Conservation (phyloP, 805 yeast species). For the Cyberlindnera mississippiensis region DNA sequence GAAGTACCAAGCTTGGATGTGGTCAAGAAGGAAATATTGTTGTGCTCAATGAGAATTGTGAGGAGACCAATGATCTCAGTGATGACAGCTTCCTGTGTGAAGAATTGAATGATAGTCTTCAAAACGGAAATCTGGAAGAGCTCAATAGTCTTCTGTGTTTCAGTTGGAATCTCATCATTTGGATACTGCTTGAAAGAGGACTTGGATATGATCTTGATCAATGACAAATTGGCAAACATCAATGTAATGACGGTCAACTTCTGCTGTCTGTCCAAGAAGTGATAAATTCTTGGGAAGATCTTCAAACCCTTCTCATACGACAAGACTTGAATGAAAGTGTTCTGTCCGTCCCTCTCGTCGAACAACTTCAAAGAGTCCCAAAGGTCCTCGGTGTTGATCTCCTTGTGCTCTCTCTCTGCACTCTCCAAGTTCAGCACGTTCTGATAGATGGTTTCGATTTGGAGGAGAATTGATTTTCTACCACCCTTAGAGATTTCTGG, state of each 20-base stretch:
- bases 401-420: conserved; percentile 52
- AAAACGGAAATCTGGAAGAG: conserved; percentile 76
- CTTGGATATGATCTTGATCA: conserved; percentile 69
- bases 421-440: conserved; percentile 79
- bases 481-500: conserved; percentile 28
- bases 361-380: conserved; percentile 79
- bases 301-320: conserved; percentile 86
- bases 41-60: conserved; percentile 63
- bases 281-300: conserved; percentile 82
- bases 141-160: conserved; percentile 59
- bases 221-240: conserved; percentile 74
- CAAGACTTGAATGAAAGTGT: conserved; percentile 77
- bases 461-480: conserved; percentile 54
- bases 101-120: conserved; percentile 77
- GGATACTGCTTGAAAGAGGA: conserved; percentile 73
- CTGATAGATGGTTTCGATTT: conserved; percentile 75
- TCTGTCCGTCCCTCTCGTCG: conserved; percentile 49
- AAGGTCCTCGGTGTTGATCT: conserved; percentile 44
- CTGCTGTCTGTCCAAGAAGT: conserved; percentile 73
- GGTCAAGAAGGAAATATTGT: conserved; percentile 53
- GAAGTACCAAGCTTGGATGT: conserved; percentile 79
- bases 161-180: conserved; percentile 48
- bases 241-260: conserved; percentile 72
- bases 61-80: conserved; percentile 75
- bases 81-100: conserved; percentile 72